Percentiles rank a stretch among this genome's conserved stretches.
Evolutionary conservation across 1,284 basidiomycete genomes (phyloP).

Genomic region (Ceratobasidium sp.): DNA sequence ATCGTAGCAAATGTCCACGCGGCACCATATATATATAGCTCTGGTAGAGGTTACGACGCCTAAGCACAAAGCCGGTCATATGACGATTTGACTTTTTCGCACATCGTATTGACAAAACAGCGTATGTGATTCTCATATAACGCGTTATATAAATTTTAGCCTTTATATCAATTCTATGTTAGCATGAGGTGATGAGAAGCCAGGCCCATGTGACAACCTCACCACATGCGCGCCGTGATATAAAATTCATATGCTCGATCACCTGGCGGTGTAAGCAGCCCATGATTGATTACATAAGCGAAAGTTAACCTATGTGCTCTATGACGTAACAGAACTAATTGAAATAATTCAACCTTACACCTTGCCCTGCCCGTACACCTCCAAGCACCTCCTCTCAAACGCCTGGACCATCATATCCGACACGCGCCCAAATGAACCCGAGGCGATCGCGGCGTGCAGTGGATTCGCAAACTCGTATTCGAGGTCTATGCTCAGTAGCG

Average conservation of each 20-base stretch:
- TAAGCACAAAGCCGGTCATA: too few relatives aligned
- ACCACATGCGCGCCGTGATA: background rate
- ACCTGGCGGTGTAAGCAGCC: background rate
- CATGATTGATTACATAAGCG: too few relatives aligned
- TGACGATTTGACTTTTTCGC: too few relatives aligned
- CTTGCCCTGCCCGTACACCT: conserved; percentile 71
- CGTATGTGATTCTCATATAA: background rate
- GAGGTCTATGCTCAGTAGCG: conserved; percentile 84
- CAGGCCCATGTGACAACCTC: too few relatives aligned
- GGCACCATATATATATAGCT: too few relatives aligned
- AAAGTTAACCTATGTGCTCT: too few relatives aligned
- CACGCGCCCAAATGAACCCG: conserved; percentile 88
- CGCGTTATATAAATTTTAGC: background rate
- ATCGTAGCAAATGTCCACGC: too few relatives aligned
- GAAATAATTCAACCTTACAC: background rate
- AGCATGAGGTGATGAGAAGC: background rate
- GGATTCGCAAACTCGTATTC: conserved; percentile 91
- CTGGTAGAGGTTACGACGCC: too few relatives aligned
- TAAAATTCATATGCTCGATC: background rate
- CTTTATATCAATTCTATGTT: conserved; percentile 3
- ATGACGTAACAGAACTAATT: background rate
- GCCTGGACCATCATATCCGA: conserved; percentile 92
- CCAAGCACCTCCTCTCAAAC: conserved; percentile 86
- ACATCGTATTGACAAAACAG: too few relatives aligned
- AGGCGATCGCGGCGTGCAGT: conserved; percentile 84